Conservation (phyloP, 148 eudicot genomes). For the Gaultheria prostrata region DNA sequence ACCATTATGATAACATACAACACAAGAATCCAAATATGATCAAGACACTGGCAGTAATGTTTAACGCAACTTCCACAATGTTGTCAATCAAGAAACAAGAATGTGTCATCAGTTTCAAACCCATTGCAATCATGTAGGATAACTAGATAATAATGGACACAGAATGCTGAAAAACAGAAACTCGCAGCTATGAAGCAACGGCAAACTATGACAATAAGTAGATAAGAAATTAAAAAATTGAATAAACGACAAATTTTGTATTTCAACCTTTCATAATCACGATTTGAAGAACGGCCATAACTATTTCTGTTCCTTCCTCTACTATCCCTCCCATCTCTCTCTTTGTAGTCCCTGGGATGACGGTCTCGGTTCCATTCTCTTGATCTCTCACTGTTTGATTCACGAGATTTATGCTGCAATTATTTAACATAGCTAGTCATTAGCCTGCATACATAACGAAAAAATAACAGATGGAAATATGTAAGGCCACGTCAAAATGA, state of each 20-base stretch:
- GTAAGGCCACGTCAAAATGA: background rate
- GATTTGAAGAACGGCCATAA: conserved; percentile 34
- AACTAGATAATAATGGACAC: background rate
- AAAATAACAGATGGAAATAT: background rate
- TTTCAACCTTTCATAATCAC: conserved; percentile 55
- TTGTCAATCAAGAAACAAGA: conserved; percentile 6
- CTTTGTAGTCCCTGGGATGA: conserved; percentile 42
- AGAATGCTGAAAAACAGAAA: background rate
- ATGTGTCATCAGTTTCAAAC: background rate
- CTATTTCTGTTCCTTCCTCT: conserved; percentile 51
- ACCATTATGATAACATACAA: background rate
- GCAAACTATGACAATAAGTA: background rate
- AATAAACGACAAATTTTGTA: conserved; percentile 5
- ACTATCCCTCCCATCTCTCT: conserved; percentile 44
- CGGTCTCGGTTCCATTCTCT: conserved; percentile 47
- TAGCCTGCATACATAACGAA: conserved; percentile 8
- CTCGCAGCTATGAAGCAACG: background rate
- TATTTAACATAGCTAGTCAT: background rate
- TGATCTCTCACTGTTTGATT: conserved; percentile 40
- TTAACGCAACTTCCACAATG: background rate
- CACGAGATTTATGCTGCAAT: conserved; percentile 46
- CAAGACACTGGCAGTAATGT: background rate
- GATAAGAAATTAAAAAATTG: background rate
- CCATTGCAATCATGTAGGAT: background rate
- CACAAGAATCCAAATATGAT: background rate